A percentile compares a stretch with the other conserved stretches of the same genome.
Evolutionary conservation across 352 stramenopile species (phyloP).

Genomic region (Phytopythium kandeliae): DNA sequence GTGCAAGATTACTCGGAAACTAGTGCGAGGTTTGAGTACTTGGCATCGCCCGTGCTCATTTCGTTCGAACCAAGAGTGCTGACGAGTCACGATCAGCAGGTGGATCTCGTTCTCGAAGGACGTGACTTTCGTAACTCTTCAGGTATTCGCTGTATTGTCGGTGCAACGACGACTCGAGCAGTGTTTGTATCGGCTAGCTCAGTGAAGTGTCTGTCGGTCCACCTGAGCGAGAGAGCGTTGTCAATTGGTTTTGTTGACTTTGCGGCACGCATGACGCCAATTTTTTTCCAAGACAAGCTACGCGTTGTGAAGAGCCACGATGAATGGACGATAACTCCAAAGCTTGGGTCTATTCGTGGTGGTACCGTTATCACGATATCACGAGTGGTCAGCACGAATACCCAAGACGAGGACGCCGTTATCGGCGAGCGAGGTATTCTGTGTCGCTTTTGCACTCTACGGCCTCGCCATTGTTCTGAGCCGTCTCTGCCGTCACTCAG

Average conservation of each 20-base stretch:
- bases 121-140: conserved; percentile 35
- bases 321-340: background rate
- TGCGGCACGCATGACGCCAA: conserved; percentile 15
- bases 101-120: conserved; percentile 16
- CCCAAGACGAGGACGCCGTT: no score
- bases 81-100: conserved; percentile 1
- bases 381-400: no score
- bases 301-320: conserved; percentile 4
- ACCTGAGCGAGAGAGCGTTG: conserved; percentile 9
- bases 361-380: background rate
- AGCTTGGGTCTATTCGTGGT: background rate
- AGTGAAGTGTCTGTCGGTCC: conserved; percentile 15
- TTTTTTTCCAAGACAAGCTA: conserved; percentile 12
- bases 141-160: conserved; percentile 25
- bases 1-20: conserved; percentile 40
- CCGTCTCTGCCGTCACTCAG: conserved; percentile 1
- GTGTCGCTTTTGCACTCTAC: conserved; percentile 19
- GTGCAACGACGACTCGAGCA: conserved; percentile 14
- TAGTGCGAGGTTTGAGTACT: conserved; percentile 26
- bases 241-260: conserved; percentile 31
- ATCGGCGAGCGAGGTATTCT: conserved; percentile 1
- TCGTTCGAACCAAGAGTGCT: conserved; percentile 20
- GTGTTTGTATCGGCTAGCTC: conserved; percentile 15
- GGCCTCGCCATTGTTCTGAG: conserved; percentile 15
- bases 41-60: conserved; percentile 25